Percentiles rank a stretch among this genome's conserved stretches.
Evolutionary conservation across 257 asterid genomes (phyloP).

Genomic region (Euphrasia confusa): DNA sequence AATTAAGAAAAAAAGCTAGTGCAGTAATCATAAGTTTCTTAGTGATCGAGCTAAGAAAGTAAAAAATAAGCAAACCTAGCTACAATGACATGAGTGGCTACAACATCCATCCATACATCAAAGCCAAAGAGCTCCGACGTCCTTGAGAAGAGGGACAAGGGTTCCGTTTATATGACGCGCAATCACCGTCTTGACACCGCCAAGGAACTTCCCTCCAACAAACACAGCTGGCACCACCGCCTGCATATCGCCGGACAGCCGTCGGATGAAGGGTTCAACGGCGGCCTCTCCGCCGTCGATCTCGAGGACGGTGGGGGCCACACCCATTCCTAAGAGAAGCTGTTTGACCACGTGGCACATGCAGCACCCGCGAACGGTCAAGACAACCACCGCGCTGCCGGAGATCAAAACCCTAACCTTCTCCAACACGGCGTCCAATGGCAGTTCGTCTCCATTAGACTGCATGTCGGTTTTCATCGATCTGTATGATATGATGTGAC

Average conservation of each 20-base stretch:
- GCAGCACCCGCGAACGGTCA: conserved; percentile 76
- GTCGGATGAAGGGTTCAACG: conserved; percentile 45
- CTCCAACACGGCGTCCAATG: conserved; percentile 40
- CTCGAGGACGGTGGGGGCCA: conserved; percentile 74
- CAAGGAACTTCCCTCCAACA: conserved; percentile 74
- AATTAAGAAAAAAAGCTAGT: no score
- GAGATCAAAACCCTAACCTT: conserved; percentile 42
- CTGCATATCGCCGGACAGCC: conserved; percentile 35
- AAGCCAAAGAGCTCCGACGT: conserved; percentile 90
- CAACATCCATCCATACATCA: conserved; percentile 17
- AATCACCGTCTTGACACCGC: conserved; percentile 73
- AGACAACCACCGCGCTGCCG: conserved; percentile 72
- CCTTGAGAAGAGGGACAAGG: conserved; percentile 77
- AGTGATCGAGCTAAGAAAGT: no score
- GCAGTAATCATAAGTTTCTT: no score
- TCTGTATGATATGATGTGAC: no score
- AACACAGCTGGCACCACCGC: conserved; percentile 71
- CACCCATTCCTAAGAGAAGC: conserved; percentile 79
- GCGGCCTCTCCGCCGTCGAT: conserved; percentile 65
- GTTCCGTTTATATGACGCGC: conserved; percentile 76
- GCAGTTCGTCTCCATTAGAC: no score
- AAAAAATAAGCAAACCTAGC: no score
- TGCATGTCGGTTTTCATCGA: no score
- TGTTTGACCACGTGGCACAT: conserved; percentile 93
- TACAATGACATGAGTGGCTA: background rate